Evolutionary conservation across 164 flowering plant genomes (phyloP).

Genomic region (Liriodendron chinense): DNA sequence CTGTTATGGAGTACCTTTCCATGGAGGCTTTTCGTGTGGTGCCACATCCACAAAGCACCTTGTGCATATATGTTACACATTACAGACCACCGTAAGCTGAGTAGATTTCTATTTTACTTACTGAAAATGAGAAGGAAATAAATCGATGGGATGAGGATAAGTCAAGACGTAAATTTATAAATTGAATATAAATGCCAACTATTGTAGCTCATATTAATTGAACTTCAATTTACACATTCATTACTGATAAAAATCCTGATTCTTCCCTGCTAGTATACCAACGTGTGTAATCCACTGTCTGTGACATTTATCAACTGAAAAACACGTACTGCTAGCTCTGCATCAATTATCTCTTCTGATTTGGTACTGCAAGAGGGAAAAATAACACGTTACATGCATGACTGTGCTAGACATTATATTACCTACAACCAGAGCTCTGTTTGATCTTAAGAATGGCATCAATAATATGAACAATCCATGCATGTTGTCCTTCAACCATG

Average conservation of each 20-base stretch:
- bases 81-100: too few relatives aligned
- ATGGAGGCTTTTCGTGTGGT: too few relatives aligned
- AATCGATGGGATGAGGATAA: too few relatives aligned
- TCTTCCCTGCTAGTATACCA: slow-evolving; percentile 43
- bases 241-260: neutral
- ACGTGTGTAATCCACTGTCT: slow-evolving; percentile 83
- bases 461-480: slow-evolving; percentile 94
- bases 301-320: slow-evolving; percentile 78
- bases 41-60: too few relatives aligned
- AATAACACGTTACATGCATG: neutral
- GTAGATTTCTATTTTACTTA: too few relatives aligned
- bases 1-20: too few relatives aligned
- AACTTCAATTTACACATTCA: too few relatives aligned
- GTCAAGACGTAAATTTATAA: too few relatives aligned
- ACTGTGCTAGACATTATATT: slow-evolving; percentile 11
- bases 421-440: slow-evolving; percentile 77
- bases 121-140: too few relatives aligned
- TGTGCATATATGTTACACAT: too few relatives aligned
- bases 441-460: slow-evolving; percentile 84
- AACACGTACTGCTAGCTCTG: slow-evolving; percentile 96
- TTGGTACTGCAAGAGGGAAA: slow-evolving; percentile 55
- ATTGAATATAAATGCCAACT: too few relatives aligned
- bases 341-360: slow-evolving; percentile 93
- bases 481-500: slow-evolving; percentile 80
- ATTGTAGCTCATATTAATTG: too few relatives aligned